These are phyloP conservation scores for Moniliella sp. DNA, from an alignment of 1,284 basidiomycete genomes.

Conservation along the genomic window DNA sequence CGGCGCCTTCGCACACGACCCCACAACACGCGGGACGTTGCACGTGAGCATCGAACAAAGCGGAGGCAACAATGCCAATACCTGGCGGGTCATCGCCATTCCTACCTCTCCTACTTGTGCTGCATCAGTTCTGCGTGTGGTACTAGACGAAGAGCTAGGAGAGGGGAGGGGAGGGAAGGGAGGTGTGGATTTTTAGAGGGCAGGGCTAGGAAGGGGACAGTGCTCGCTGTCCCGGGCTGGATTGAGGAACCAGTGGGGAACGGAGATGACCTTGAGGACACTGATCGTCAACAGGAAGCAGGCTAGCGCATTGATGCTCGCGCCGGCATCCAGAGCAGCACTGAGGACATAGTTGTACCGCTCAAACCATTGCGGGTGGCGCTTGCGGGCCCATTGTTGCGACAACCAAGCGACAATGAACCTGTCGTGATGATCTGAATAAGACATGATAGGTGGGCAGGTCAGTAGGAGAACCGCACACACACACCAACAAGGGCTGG, in stretches of 20 bases:
- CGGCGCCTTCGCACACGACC: no score
- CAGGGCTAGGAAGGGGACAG: no score
- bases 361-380: slow-evolving; percentile 23
- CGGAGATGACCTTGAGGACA: slow-evolving; percentile 14
- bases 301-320: slow-evolving; percentile 36
- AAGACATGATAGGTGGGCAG: not conserved
- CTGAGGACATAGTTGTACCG: slow-evolving; percentile 28
- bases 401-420: slow-evolving; percentile 34
- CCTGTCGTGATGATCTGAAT: slow-evolving; percentile 35
- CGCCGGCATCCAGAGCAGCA: slow-evolving; percentile 38
- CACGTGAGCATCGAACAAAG: no score
- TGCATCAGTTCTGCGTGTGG: no score
- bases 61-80: no score
- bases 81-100: no score
- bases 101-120: no score
- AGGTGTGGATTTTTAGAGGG: no score
- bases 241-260: slow-evolving; percentile 7
- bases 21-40: no score
- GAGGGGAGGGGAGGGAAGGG: no score
- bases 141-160: no score
- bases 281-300: slow-evolving; percentile 35
- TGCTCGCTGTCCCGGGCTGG: slow-evolving; percentile 6
- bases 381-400: slow-evolving; percentile 34
- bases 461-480: not conserved
- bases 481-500: no score